A percentile compares a stretch with the other conserved stretches of the same genome.
These are phyloP conservation scores for Xerocomellus intermedius DNA, from an alignment of 768 basidiomycete genomes.

Conservation along the genomic window DNA sequence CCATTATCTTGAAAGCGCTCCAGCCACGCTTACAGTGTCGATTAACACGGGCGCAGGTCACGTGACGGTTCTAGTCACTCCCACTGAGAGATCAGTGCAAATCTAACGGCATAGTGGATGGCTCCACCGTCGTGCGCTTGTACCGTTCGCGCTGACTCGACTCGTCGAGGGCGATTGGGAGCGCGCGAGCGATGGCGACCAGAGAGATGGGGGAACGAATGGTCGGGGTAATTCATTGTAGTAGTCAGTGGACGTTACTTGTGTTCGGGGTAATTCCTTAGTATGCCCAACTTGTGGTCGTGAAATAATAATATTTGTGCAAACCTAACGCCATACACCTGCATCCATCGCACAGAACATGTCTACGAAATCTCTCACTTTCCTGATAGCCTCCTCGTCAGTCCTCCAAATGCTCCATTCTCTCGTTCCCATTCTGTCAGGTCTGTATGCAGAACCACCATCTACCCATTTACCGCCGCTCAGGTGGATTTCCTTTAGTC, in stretches of 20 bases:
- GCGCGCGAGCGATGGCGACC: too few relatives aligned
- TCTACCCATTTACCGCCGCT: conserved; percentile 69
- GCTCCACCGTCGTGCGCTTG: too few relatives aligned
- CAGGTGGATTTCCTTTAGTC: conserved; percentile 68
- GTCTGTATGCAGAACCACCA: conserved; percentile 50
- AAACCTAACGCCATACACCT: too few relatives aligned
- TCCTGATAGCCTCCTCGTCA: conserved; percentile 46
- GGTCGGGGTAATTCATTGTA: too few relatives aligned
- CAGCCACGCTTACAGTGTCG: conserved; percentile 17
- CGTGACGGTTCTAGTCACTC: conserved; percentile 20
- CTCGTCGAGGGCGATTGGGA: too few relatives aligned
- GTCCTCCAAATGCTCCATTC: conserved; percentile 76
- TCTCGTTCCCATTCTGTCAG: conserved; percentile 67
- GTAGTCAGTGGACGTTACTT: too few relatives aligned
- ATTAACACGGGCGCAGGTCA: conserved; percentile 25
- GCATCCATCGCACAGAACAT: background rate
- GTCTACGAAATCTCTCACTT: conserved; percentile 51
- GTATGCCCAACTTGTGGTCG: too few relatives aligned
- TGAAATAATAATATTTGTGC: too few relatives aligned
- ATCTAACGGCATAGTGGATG: too few relatives aligned
- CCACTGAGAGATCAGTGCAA: background rate
- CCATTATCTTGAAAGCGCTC: conserved; percentile 35
- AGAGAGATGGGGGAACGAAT: too few relatives aligned
- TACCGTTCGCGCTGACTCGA: too few relatives aligned
- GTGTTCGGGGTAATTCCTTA: too few relatives aligned